Evolutionary conservation across 176 grass and related monocot genomes (phyloP).

Genomic region (Hordeum marinum): DNA sequence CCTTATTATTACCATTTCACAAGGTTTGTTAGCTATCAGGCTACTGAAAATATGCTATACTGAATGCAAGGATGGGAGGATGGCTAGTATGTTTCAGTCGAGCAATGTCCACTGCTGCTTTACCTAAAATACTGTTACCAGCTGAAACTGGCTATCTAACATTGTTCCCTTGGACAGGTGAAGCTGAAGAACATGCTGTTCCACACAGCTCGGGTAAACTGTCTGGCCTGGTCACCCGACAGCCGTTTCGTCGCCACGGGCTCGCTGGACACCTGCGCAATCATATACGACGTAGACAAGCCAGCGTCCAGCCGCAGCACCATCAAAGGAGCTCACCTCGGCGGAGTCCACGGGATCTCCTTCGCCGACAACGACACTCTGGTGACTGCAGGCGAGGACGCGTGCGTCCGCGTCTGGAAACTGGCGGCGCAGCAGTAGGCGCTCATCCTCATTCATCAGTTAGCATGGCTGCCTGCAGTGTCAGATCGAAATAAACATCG

Average conservation of each 20-base stretch:
- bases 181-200: conserved; percentile 98
- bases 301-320: conserved; percentile 67
- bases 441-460: not conserved
- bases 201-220: conserved; percentile 90
- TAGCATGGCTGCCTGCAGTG: not conserved
- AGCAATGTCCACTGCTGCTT: not conserved
- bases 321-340: conserved; percentile 89
- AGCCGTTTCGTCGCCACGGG: conserved; percentile 75
- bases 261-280: conserved; percentile 83
- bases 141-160: too few species aligned
- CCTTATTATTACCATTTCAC: not conserved
- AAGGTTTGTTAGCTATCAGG: not conserved
- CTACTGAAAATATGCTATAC: not conserved
- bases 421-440: conserved; percentile 51
- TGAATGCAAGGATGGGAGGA: not conserved
- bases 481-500: conserved; percentile 20
- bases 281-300: conserved; percentile 85
- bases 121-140: not conserved
- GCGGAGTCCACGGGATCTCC: conserved; percentile 86
- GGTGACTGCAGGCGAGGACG: conserved; percentile 78
- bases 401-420: conserved; percentile 87
- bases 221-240: conserved; percentile 89
- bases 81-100: not conserved
- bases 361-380: conserved; percentile 57
- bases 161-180: conserved; percentile 40